Evolutionary conservation across 768 basidiomycete genomes (phyloP).

Genomic region (Gloeostereum incarnatum): DNA sequence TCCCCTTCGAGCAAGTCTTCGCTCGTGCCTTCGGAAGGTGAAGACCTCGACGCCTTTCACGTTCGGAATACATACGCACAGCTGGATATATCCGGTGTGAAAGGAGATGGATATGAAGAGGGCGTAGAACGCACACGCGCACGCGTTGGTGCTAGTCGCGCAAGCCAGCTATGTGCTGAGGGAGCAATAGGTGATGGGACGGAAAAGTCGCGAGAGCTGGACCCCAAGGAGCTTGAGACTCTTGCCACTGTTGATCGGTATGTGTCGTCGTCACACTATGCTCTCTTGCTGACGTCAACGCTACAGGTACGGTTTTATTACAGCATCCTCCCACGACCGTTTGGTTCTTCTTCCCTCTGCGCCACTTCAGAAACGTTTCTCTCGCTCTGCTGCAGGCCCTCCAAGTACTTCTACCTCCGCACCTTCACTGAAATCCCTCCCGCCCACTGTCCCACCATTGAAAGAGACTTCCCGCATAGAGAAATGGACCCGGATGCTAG

Average conservation of each 20-base stretch:
- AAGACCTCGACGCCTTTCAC: conserved; percentile 76
- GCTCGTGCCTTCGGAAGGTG: conserved; percentile 64
- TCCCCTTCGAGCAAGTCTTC: conserved; percentile 45
- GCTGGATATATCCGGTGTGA: conserved; percentile 84
- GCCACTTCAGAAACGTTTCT: conserved; percentile 52
- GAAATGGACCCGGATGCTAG: conserved; percentile 93
- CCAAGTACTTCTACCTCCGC: conserved; percentile 35
- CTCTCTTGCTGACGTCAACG: conserved; percentile 4
- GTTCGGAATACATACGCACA: conserved; percentile 84
- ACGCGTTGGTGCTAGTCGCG: conserved; percentile 42
- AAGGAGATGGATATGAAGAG: conserved; percentile 90
- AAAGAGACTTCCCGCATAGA: conserved; percentile 73
- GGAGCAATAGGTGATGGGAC: conserved; percentile 43
- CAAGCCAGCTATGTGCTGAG: conserved; percentile 50
- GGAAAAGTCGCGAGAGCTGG: conserved; percentile 60
- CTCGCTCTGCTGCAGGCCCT: conserved; percentile 33
- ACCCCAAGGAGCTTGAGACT: conserved; percentile 63
- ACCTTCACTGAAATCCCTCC: conserved; percentile 34
- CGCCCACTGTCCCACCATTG: conserved; percentile 33
- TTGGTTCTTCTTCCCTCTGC: conserved; percentile 60
- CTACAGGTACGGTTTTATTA: conserved; percentile 86
- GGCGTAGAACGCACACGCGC: conserved; percentile 91
- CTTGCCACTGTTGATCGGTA: conserved; percentile 83
- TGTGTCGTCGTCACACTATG: conserved; percentile 16
- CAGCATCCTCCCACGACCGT: conserved; percentile 73